Percentiles rank a stretch among this genome's conserved stretches.
Evolutionary conservation across 2,329 filamentous ascomycete genomes (phyloP).

Genomic region (Diaporthe caulivora): DNA sequence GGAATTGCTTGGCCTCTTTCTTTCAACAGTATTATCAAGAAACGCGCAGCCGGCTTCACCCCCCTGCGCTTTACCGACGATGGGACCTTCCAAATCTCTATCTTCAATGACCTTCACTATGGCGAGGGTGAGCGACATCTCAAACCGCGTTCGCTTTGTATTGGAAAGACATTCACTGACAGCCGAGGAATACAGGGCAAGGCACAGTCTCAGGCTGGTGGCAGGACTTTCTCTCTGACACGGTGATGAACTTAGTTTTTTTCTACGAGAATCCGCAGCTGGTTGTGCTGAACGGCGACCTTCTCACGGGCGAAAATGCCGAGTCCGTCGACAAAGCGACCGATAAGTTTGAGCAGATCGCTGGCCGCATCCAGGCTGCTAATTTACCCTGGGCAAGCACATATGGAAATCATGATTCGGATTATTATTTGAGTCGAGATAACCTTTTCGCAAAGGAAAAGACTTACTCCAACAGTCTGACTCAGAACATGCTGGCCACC

Average conservation of each 20-base stretch:
- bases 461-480: conserved; percentile 37
- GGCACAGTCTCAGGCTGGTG: conserved; percentile 18
- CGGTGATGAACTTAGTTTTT: conserved; percentile 52
- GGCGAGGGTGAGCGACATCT: conserved; percentile 67
- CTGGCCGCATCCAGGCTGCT: conserved; percentile 57
- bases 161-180: conserved; percentile 51
- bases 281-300: conserved; percentile 72
- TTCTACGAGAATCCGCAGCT: conserved; percentile 55
- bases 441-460: conserved; percentile 32
- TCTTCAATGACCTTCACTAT: conserved; percentile 80
- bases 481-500: conserved; percentile 30
- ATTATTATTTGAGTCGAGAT: conserved; percentile 58
- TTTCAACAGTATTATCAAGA: neutral
- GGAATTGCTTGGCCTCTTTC: conserved; percentile 4
- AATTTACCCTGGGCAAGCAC: conserved; percentile 64
- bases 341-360: conserved; percentile 59
- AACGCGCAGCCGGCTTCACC: conserved; percentile 11
- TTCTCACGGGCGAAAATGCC: conserved; percentile 71
- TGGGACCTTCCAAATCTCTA: conserved; percentile 53
- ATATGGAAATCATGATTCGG: conserved; percentile 65
- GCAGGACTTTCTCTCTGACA: conserved; percentile 52
- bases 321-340: conserved; percentile 54
- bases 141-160: neutral
- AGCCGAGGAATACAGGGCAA: conserved; percentile 45
- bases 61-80: conserved; percentile 26